Percentiles rank a stretch among this genome's conserved stretches.
Evolutionary conservation across 23 red algal species (phyloP).

Genomic region (Gracilaria vermiculophylla): DNA sequence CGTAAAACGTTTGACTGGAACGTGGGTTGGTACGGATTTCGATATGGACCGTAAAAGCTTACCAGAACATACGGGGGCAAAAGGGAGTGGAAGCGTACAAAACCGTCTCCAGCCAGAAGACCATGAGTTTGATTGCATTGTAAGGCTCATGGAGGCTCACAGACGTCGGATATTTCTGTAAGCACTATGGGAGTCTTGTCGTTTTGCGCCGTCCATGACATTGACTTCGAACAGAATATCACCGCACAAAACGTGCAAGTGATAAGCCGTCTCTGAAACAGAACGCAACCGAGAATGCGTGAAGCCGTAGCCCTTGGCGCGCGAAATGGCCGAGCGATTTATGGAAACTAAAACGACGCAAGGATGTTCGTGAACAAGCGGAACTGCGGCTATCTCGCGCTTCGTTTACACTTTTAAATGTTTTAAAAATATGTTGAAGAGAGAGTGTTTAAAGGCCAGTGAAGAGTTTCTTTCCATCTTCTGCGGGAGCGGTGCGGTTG

Average conservation of each 20-base stretch:
- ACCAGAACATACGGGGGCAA: too few species aligned
- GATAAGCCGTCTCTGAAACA: neutral
- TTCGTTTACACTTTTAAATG: slow-evolving; percentile 20
- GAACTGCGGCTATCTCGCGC: neutral
- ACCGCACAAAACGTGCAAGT: slow-evolving; percentile 3
- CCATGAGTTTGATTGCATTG: neutral
- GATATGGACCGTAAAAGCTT: too few species aligned
- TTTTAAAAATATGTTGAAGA: slow-evolving; percentile 15
- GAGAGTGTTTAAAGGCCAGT: slow-evolving; percentile 72
- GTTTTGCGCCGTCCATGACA: neutral
- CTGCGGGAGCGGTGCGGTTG: slow-evolving; percentile 81
- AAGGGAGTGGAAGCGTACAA: too few species aligned
- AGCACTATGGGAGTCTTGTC: slow-evolving; percentile 61
- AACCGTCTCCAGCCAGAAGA: too few species aligned
- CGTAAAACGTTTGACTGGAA: too few species aligned
- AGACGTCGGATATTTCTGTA: neutral
- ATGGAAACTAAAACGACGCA: neutral
- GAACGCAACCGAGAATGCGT: slow-evolving; percentile 2
- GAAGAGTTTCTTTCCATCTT: slow-evolving; percentile 95
- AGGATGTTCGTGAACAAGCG: neutral
- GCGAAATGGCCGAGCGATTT: neutral
- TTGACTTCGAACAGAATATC: neutral
- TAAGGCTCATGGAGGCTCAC: slow-evolving; percentile 60
- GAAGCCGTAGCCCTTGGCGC: neutral
- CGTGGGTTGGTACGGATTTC: too few species aligned